phyloP scores from a whole-genome alignment of 2,329 filamentous ascomycete species.

The Aureobasidium zeae region DNA sequence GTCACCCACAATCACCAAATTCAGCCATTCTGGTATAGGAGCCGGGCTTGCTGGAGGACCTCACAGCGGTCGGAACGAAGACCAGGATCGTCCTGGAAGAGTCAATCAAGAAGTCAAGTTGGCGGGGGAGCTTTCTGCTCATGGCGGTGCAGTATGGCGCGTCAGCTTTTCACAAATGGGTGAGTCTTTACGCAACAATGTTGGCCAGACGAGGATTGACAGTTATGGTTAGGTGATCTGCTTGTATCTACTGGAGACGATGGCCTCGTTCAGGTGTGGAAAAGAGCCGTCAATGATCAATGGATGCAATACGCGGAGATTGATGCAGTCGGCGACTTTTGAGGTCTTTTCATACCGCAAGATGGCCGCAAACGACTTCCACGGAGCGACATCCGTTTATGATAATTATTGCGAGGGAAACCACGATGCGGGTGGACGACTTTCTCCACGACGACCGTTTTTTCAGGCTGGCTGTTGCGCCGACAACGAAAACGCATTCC shows the following conservation, averaged over 20 bases:
- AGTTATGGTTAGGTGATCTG: constrained; percentile 57
- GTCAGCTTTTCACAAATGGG: constrained; percentile 53
- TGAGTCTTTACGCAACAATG: constrained; percentile 22
- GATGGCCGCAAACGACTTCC: too few species aligned
- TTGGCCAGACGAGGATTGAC: neutral
- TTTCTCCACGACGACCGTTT: too few species aligned
- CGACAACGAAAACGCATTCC: constrained; percentile 12
- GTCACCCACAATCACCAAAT: constrained; percentile 15
- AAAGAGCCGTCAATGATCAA: constrained; percentile 39
- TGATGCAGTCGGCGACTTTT: constrained; percentile 26
- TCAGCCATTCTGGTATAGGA: constrained; percentile 44
- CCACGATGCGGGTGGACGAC: too few species aligned
- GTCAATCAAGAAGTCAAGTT: constrained; percentile 55
- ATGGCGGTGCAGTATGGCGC: constrained; percentile 65
- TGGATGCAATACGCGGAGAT: constrained; percentile 43
- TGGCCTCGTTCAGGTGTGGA: constrained; percentile 47
- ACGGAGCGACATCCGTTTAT: too few species aligned
- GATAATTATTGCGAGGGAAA: too few species aligned
- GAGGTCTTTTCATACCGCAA: too few species aligned
- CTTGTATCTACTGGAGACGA: constrained; percentile 70
- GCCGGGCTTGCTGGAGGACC: constrained; percentile 41
- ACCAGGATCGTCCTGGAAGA: constrained; percentile 52
- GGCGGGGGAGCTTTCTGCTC: constrained; percentile 56
- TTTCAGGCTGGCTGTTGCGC: constrained; percentile 11
- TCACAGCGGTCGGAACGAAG: constrained; percentile 44